A percentile compares a stretch with the other conserved stretches of the same genome.
These are phyloP conservation scores for Butyriboletus loyo DNA, from an alignment of 768 basidiomycete genomes.

Conservation along the genomic window DNA sequence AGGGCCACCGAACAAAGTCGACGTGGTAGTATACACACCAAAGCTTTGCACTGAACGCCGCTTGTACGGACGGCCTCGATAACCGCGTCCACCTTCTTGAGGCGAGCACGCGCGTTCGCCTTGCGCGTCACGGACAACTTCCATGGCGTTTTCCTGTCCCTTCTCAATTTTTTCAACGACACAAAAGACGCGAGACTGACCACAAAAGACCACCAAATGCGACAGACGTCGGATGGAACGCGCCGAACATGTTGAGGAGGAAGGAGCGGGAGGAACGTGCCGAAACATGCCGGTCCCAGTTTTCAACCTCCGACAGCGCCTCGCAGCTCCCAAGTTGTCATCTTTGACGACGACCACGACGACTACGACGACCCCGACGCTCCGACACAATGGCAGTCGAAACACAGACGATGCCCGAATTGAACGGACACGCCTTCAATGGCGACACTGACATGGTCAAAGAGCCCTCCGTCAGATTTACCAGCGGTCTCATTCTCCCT, in stretches of 20 bases:
- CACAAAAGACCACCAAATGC: conserved; percentile 80
- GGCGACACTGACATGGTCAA: conserved; percentile 41
- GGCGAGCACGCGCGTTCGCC: conserved; percentile 82
- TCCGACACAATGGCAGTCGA: conserved; percentile 46
- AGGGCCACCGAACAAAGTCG: neutral
- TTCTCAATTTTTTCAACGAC: neutral
- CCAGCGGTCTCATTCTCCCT: conserved; percentile 88
- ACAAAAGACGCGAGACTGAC: conserved; percentile 37
- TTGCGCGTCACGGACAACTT: conserved; percentile 88
- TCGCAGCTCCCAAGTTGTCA: neutral
- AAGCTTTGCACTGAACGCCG: conserved; percentile 70
- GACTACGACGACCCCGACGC: conserved; percentile 7
- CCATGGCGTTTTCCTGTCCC: conserved; percentile 89
- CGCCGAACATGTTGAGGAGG: conserved; percentile 67
- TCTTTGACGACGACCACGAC: conserved; percentile 24
- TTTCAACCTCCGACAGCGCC: conserved; percentile 28
- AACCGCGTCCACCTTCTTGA: conserved; percentile 91
- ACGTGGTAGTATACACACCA: conserved; percentile 51
- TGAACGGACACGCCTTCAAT: conserved; percentile 43
- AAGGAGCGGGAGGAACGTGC: conserved; percentile 6
- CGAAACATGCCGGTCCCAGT: conserved; percentile 20
- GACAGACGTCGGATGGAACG: conserved; percentile 71
- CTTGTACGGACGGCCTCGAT: conserved; percentile 84
- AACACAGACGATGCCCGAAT: conserved; percentile 34
- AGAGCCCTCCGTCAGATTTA: conserved; percentile 50